Percentiles rank a stretch among this genome's conserved stretches.
Conservation (phyloP, 164 flowering plant species). For the Paratinospora sagittata region DNA sequence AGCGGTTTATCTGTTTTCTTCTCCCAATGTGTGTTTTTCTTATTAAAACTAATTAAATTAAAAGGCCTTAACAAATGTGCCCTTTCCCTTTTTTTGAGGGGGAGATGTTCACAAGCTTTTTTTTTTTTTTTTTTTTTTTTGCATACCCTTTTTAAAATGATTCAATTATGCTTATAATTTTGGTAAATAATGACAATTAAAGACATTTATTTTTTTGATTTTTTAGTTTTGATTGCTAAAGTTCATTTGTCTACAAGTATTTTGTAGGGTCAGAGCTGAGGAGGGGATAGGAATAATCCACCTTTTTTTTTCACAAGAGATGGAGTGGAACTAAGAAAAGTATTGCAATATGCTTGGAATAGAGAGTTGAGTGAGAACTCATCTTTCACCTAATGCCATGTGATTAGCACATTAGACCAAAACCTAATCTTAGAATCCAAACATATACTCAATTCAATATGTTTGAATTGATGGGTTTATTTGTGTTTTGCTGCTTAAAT, state of each 20-base stretch:
- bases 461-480: neutral
- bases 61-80: neutral
- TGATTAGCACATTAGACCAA: neutral
- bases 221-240: neutral
- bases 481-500: neutral
- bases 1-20: slow-evolving; percentile 8
- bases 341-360: neutral
- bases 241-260: neutral
- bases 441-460: neutral
- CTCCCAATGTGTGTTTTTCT: slow-evolving; percentile 2
- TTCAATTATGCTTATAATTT: no score
- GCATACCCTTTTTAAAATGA: no score
- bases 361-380: slow-evolving; percentile 1
- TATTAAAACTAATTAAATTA: neutral
- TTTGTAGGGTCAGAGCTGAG: neutral
- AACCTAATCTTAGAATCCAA: neutral
- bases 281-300: neutral
- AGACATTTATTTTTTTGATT: no score
- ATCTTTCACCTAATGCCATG: neutral
- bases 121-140: no score
- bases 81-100: neutral
- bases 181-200: neutral
- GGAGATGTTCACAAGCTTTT: no score
- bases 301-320: neutral
- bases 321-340: neutral